Conservation (phyloP, 75 land plant genomes). For the Pinus tabuliformis region DNA sequence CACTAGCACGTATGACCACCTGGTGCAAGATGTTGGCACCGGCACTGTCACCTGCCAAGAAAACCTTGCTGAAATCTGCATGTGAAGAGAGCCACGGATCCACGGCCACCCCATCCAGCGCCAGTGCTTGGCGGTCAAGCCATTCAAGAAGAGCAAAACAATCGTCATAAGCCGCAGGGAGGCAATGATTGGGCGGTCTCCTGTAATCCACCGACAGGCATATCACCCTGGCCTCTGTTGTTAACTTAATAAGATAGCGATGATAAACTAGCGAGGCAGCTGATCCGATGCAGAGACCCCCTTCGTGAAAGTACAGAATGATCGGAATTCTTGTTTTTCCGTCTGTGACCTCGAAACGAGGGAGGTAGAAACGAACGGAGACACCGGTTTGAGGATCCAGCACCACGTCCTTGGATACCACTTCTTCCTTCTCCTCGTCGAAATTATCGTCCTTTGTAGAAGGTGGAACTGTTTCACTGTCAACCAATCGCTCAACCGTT, state of each 20-base stretch:
- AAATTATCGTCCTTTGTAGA: no score
- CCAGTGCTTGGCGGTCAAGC: slow-evolving; percentile 9
- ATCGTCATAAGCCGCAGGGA: slow-evolving; percentile 58
- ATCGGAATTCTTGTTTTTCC: slow-evolving; percentile 16
- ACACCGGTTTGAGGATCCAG: no score
- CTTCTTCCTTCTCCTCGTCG: no score
- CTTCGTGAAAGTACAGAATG: slow-evolving; percentile 55
- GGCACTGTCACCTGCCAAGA: slow-evolving; percentile 47
- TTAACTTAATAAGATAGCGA: slow-evolving; percentile 25
- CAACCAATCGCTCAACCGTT: slow-evolving; percentile 2
- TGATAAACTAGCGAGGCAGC: slow-evolving; percentile 29
- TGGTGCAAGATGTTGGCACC: slow-evolving; percentile 39
- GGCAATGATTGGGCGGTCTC: slow-evolving; percentile 43
- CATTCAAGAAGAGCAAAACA: slow-evolving; percentile 35
- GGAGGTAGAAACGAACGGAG: slow-evolving; percentile 12
- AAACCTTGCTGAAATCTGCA: slow-evolving; percentile 29
- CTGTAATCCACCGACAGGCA: slow-evolving; percentile 21
- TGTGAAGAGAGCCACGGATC: no score
- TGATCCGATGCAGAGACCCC: slow-evolving; percentile 28
- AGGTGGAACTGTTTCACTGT: no score
- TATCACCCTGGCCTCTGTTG: slow-evolving; percentile 16
- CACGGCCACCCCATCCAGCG: neutral
- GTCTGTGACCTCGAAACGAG: slow-evolving; percentile 9
- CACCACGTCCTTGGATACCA: slow-evolving; percentile 3
- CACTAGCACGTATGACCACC: slow-evolving; percentile 20